Evolutionary conservation across 2,329 filamentous ascomycete genomes (phyloP).

Genomic region (Fusarium cicatricum): DNA sequence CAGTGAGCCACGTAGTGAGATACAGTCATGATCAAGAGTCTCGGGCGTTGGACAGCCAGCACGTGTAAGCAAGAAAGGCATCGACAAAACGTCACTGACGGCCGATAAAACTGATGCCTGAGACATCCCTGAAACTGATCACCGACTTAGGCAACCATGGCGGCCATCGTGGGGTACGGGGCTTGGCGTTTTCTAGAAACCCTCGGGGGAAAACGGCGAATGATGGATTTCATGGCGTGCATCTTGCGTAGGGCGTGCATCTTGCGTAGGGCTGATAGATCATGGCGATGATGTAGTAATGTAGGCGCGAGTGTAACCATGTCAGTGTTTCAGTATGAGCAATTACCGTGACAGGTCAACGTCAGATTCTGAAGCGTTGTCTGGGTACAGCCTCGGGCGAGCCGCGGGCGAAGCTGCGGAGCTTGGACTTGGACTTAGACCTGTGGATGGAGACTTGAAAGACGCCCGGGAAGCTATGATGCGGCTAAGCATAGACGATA

Average conservation of each 20-base stretch:
- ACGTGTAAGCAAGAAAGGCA: background rate
- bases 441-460: too few species aligned
- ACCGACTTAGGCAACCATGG: slow-evolving; percentile 16
- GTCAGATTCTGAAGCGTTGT: background rate
- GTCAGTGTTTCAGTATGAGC: background rate
- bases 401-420: background rate
- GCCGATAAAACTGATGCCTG: too few species aligned
- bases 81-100: background rate
- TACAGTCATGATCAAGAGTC: background rate
- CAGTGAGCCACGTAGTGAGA: background rate
- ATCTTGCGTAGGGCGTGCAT: background rate
- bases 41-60: background rate
- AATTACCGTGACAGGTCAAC: background rate
- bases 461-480: too few species aligned
- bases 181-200: slow-evolving; percentile 26
- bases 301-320: slow-evolving; percentile 11
- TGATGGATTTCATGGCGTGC: slow-evolving; percentile 1
- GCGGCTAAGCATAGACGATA: background rate
- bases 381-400: slow-evolving; percentile 23
- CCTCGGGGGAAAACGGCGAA: slow-evolving; percentile 5
- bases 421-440: too few species aligned
- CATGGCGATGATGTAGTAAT: slow-evolving; percentile 6
- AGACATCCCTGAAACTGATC: background rate
- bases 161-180: background rate
- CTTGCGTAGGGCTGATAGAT: slow-evolving; percentile 27